These are phyloP conservation scores for Lactarius hengduanensis DNA, from an alignment of 768 basidiomycete genomes.

Conservation along the genomic window DNA sequence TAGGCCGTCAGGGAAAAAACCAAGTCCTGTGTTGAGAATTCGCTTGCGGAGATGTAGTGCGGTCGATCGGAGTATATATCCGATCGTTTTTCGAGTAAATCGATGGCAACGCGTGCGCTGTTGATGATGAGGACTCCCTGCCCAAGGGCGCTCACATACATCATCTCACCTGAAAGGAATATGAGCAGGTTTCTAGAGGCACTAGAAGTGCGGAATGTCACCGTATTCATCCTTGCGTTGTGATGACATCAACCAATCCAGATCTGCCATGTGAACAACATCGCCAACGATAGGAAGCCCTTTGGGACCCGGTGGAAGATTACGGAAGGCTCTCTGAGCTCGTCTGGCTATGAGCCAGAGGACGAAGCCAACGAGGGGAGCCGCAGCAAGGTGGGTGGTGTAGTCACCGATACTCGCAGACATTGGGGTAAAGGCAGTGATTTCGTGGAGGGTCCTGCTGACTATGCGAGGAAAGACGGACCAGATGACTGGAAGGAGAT, in stretches of 20 bases:
- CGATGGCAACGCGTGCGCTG: slow-evolving; percentile 31
- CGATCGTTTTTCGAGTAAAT: slow-evolving; percentile 29
- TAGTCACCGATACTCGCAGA: too few species aligned
- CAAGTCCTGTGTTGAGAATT: slow-evolving; percentile 33
- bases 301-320: neutral
- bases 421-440: too few species aligned
- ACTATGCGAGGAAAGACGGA: too few species aligned
- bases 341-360: neutral
- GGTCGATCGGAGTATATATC: neutral
- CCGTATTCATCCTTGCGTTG: slow-evolving; percentile 1
- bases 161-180: slow-evolving; percentile 32
- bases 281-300: neutral
- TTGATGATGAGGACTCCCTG: slow-evolving; percentile 36
- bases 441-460: too few species aligned
- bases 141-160: slow-evolving; percentile 34
- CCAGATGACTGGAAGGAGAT: too few species aligned
- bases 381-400: neutral
- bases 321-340: neutral
- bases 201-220: neutral
- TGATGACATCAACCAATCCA: neutral
- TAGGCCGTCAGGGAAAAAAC: slow-evolving; percentile 30
- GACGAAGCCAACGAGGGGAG: neutral
- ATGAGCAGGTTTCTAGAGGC: neutral
- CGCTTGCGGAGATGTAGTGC: slow-evolving; percentile 31
- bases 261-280: neutral